phyloP scores from a whole-genome alignment of 768 basidiomycete genomes.

The Epithele typhae region DNA sequence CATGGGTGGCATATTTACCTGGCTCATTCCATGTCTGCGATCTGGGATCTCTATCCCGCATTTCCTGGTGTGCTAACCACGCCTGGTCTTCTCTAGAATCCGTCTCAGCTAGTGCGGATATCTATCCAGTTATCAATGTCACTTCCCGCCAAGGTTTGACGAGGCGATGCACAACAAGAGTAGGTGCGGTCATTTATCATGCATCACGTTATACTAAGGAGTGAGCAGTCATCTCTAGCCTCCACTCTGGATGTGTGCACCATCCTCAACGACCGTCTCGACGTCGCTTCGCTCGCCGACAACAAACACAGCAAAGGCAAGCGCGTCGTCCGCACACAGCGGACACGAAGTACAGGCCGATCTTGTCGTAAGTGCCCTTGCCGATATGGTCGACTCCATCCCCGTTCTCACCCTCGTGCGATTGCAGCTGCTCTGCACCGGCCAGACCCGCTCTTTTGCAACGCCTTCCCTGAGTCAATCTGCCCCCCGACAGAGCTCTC shows the following conservation, averaged over 20 bases:
- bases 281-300: constrained; percentile 31
- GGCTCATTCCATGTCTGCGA: too few species aligned
- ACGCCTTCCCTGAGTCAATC: constrained; percentile 15
- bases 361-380: constrained; percentile 40
- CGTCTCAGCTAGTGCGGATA: constrained; percentile 54
- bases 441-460: constrained; percentile 45
- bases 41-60: too few species aligned
- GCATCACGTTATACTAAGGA: not conserved
- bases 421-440: constrained; percentile 52
- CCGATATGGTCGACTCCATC: not conserved
- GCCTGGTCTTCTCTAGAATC: constrained; percentile 42
- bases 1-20: too few species aligned
- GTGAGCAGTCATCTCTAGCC: constrained; percentile 16
- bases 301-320: constrained; percentile 5
- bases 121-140: constrained; percentile 48
- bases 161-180: constrained; percentile 48
- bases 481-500: constrained; percentile 31
- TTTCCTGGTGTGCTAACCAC: too few species aligned
- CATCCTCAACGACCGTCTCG: too few species aligned
- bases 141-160: constrained; percentile 51
- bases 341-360: constrained; percentile 51
- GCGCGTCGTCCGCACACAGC: constrained; percentile 39
- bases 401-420: not conserved
- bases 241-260: constrained; percentile 35
- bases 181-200: constrained; percentile 20